Conservation (phyloP, 192 early-diverging fungal genomes). For the Backusella psychrophila region DNA sequence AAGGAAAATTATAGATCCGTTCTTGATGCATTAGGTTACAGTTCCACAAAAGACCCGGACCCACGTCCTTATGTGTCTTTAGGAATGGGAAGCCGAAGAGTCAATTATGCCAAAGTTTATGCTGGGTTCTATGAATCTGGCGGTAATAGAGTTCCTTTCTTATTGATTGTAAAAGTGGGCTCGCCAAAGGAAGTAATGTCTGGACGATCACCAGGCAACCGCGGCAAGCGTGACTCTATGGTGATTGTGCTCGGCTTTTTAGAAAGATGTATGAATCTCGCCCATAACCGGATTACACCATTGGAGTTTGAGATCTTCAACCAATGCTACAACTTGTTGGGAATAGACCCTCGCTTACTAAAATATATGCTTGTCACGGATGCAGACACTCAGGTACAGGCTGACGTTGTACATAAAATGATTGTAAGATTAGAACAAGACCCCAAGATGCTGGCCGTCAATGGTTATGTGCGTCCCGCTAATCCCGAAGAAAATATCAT, state of each 20-base stretch:
- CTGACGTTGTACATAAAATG: slow-evolving; percentile 49
- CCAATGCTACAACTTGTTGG: slow-evolving; percentile 59
- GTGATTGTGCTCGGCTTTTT: slow-evolving; percentile 83
- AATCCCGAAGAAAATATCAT: slow-evolving; percentile 62
- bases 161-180: slow-evolving; percentile 64
- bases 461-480: slow-evolving; percentile 64
- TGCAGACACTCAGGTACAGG: slow-evolving; percentile 64
- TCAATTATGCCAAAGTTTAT: slow-evolving; percentile 72
- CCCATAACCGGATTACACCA: slow-evolving; percentile 60
- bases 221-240: slow-evolving; percentile 90
- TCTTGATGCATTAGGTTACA: slow-evolving; percentile 67
- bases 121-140: slow-evolving; percentile 59
- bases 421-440: slow-evolving; percentile 56
- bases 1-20: slow-evolving; percentile 59
- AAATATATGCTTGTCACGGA: slow-evolving; percentile 67
- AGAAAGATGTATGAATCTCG: slow-evolving; percentile 61
- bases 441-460: slow-evolving; percentile 57
- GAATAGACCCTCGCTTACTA: slow-evolving; percentile 61
- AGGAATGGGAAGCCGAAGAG: slow-evolving; percentile 44
- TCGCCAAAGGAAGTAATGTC: slow-evolving; percentile 38
- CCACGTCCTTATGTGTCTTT: slow-evolving; percentile 54
- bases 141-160: slow-evolving; percentile 55
- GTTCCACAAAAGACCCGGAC: slow-evolving; percentile 50
- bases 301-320: slow-evolving; percentile 70
- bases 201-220: slow-evolving; percentile 54